Base-by-base conservation (phyloP, 345 rosid species). In the Cardamine resedifolia region DNA sequence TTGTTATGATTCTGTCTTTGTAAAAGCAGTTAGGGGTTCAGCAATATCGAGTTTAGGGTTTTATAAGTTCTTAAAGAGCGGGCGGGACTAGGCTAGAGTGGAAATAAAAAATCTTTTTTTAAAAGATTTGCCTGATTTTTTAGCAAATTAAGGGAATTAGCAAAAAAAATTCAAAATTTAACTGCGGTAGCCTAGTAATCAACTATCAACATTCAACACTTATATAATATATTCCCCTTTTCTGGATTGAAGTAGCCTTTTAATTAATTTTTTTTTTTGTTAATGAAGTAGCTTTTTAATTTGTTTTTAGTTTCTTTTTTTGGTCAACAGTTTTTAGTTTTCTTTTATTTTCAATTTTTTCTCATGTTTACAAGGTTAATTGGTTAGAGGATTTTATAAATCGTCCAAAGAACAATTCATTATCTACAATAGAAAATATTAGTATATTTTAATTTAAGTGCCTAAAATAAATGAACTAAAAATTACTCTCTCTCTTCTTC, bases 1-100 rank as follows among this genome's bases (percentile, higher is more conserved):
- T 66, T 51, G 60, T 23, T 51, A 51, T 51, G 58, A 65, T 66
- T 66, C 53, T 66, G 58, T 49, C 11, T 34, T 36, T 63, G 33
- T 50, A 34, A 34, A 51, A 34, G 48, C 48, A 36, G 21, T 27
- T 34, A 34, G n/a, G 11, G 3, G 10, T 2, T 60, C 43, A 24
- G n/a, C 16, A 28, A 53, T 15, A 26, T n/a, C 24, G 14, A 43
- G 30, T 57, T 69, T 56, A 56, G 30, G 64, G 64, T n/a, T 68
- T 39, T 69, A 5, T 16, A 69, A 30, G 23, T 69, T 20, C 16
- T n/a, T 45, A 20, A 47, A 45, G 47, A 57, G 66, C 65, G 65
- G 57, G 24, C 24, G 24, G 24, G 24, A 23, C 24, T n/a, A n/a
- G 65, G 44, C 47, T 57, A 44, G 12, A 69, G 31, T 10, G 38